Percentiles rank a stretch among this genome's conserved stretches.
Conservation (phyloP, 129 eudicot genomes). For the Daucus carota region DNA sequence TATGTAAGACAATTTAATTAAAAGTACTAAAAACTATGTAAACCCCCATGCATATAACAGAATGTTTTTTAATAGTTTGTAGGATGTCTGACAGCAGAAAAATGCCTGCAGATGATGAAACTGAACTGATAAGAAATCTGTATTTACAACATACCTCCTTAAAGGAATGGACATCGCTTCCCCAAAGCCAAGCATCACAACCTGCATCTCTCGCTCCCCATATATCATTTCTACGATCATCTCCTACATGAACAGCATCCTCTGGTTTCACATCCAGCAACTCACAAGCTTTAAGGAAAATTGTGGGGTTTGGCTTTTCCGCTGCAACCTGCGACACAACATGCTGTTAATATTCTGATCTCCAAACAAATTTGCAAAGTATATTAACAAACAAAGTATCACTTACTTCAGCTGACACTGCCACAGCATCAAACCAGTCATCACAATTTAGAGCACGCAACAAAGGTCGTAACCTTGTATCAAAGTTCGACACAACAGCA, state of each 20-base stretch:
- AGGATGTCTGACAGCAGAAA: not conserved
- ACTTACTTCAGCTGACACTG: conserved; percentile 97
- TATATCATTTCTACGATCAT: conserved; percentile 88
- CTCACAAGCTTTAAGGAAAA: conserved; percentile 95
- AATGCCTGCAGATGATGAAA: not conserved
- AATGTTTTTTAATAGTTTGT: not conserved
- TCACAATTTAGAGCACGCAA: conserved; percentile 82
- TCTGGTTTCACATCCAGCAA: conserved; percentile 79
- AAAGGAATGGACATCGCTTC: conserved; percentile 89
- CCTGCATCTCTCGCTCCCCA: conserved; percentile 99
- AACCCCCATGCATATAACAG: not conserved
- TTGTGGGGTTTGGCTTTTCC: conserved; percentile 94
- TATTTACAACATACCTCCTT: conserved; percentile 54
- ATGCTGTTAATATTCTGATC: not conserved
- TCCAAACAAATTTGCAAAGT: not conserved
- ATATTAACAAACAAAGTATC: not conserved
- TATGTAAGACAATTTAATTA: not conserved
- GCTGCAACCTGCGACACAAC: conserved; percentile 74
- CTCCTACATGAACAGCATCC: conserved; percentile 99
- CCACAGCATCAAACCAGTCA: conserved; percentile 97
- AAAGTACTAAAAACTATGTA: not conserved
- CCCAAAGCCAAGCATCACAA: conserved; percentile 99
- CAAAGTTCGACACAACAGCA: conserved; percentile 93
- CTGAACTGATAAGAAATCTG: not conserved
- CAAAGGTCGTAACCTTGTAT: conserved; percentile 81